Evolutionary conservation across 495 filamentous ascomycete genomes (phyloP).

Genomic region (Cudoniella acicularis): DNA sequence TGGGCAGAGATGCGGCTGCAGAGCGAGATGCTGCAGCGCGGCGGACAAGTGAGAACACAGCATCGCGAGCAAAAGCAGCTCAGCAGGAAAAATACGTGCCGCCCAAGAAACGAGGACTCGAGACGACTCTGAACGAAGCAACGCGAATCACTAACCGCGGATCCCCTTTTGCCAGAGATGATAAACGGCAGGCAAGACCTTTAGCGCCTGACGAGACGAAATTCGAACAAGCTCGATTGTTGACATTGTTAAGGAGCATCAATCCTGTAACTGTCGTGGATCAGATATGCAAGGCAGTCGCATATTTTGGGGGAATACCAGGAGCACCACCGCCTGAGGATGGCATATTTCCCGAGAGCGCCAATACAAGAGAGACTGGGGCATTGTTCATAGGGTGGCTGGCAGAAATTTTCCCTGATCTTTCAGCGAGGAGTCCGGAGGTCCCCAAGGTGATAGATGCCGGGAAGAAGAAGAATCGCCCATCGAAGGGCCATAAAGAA

Average conservation of each 20-base stretch:
- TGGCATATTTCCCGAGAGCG: conserved; percentile 50
- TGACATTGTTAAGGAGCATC: conserved; percentile 49
- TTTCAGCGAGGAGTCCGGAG: conserved; percentile 25
- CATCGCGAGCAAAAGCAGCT: conserved; percentile 46
- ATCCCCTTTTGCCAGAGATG: conserved; percentile 24
- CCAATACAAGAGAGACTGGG: conserved; percentile 49
- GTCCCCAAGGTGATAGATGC: conserved; percentile 10
- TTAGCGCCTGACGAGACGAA: conserved; percentile 47
- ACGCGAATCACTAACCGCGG: conserved; percentile 23
- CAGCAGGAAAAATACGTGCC: conserved; percentile 48
- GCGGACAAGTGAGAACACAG: conserved; percentile 53
- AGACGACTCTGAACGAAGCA: conserved; percentile 33
- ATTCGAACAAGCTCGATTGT: conserved; percentile 48
- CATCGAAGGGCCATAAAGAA: conserved; percentile 10
- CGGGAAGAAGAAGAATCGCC: conserved; percentile 20
- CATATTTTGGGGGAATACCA: conserved; percentile 55
- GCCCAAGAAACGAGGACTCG: conserved; percentile 40
- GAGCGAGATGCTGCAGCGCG: conserved; percentile 38
- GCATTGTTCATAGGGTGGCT: conserved; percentile 56
- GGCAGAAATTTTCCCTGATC: conserved; percentile 52
- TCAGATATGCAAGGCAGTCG: conserved; percentile 53
- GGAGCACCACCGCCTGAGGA: conserved; percentile 49
- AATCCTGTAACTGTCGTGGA: conserved; percentile 51
- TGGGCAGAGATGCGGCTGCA: conserved; percentile 46
- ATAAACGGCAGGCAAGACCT: conserved; percentile 25